phyloP scores from a whole-genome alignment of 169 alveolate species.

The Plasmodium vinckei region DNA sequence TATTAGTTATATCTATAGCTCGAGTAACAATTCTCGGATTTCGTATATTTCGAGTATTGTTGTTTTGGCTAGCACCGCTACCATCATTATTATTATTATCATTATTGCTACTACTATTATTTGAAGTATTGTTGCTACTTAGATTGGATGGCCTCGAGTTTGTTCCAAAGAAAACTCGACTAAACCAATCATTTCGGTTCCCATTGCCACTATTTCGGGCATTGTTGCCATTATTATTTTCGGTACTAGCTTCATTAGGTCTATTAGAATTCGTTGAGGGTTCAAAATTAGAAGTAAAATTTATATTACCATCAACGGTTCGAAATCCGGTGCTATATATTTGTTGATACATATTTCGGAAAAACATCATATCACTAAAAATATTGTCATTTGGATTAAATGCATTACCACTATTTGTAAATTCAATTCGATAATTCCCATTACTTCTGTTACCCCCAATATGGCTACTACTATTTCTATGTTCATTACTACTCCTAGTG shows the following conservation, averaged over 20 bases:
- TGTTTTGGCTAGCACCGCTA: neutral
- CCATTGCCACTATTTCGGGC: neutral
- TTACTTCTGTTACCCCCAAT: neutral
- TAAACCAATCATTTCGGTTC: conserved; percentile 6
- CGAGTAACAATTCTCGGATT: conserved; percentile 53
- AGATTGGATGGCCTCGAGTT: neutral
- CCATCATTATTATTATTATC: neutral
- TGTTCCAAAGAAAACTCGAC: conserved; percentile 25
- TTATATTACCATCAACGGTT: conserved; percentile 25
- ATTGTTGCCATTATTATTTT: too few species aligned
- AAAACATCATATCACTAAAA: conserved; percentile 56
- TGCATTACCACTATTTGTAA: neutral
- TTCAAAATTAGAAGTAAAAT: conserved; percentile 47
- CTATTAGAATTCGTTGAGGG: neutral
- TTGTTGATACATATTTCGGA: conserved; percentile 61
- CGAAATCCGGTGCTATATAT: conserved; percentile 34
- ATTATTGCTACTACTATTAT: neutral
- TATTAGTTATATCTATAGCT: conserved; percentile 64
- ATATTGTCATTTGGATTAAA: conserved; percentile 21
- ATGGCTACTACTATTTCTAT: neutral
- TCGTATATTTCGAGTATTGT: conserved; percentile 2
- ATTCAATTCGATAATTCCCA: neutral
- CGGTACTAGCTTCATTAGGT: too few species aligned
- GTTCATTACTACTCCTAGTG: neutral
- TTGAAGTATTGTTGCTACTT: neutral